Conservation (phyloP, 257 asterid species). For the Nicotiana noctiflora region DNA sequence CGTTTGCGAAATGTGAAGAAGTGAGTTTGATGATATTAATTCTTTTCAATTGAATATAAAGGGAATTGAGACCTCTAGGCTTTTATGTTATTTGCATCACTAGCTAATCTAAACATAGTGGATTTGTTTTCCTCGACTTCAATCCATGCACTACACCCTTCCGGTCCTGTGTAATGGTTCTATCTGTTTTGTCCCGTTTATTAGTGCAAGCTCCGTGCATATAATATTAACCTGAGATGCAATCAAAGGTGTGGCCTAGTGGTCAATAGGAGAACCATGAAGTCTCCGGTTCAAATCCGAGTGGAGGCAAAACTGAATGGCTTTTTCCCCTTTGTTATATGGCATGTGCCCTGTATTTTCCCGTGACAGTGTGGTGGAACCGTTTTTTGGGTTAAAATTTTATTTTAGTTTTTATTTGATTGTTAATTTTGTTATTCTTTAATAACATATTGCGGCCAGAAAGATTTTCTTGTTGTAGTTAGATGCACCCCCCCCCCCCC, state of each 20-base stretch:
- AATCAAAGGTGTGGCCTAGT: not conserved
- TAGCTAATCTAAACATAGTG: not conserved
- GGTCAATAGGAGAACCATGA: not conserved
- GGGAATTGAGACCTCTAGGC: not conserved
- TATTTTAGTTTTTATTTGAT: not conserved
- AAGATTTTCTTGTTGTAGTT: not conserved
- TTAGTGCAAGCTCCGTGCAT: not conserved
- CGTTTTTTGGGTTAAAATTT: not conserved
- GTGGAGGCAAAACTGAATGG: not conserved
- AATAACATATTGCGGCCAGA: not conserved
- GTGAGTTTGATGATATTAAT: not conserved
- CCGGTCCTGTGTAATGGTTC: not conserved
- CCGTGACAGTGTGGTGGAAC: not conserved
- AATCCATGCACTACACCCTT: not conserved
- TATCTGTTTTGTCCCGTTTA: not conserved
- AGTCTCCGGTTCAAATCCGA: not conserved
- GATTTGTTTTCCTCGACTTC: not conserved
- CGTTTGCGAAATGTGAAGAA: not conserved
- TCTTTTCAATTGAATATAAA: not conserved
- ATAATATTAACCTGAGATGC: not conserved
- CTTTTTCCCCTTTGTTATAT: not conserved
- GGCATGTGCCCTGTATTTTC: not conserved
- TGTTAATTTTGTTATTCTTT: not conserved
- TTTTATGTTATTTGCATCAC: constrained; percentile 1
- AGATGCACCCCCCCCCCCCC: not conserved